Percentiles rank a stretch among this genome's conserved stretches.
These are phyloP conservation scores for Patellifolia procumbens DNA, from an alignment of 179 eudicot species.

Conservation along the genomic window DNA sequence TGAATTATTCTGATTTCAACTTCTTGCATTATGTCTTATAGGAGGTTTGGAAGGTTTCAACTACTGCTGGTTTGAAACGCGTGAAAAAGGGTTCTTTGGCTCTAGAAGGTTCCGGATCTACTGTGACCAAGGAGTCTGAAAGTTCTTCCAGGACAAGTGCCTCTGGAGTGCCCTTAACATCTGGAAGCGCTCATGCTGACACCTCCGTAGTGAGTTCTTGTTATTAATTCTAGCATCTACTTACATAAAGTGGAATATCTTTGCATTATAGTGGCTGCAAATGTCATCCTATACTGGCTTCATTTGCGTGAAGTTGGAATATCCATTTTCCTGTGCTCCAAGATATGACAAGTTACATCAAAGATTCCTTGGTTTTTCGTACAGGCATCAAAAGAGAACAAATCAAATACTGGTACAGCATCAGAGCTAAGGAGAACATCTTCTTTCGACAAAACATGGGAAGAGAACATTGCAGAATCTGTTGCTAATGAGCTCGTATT, in stretches of 20 bases:
- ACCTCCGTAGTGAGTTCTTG: conserved; percentile 62
- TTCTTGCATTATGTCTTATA: conserved; percentile 24
- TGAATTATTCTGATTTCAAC: conserved; percentile 2
- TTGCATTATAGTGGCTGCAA: not conserved
- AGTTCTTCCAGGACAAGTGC: conserved; percentile 63
- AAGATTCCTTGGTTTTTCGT: conserved; percentile 8
- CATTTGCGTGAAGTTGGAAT: not conserved
- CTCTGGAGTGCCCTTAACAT: conserved; percentile 41
- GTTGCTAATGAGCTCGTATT: conserved; percentile 79
- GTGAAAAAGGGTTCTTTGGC: conserved; percentile 66
- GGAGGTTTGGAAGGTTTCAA: conserved; percentile 98
- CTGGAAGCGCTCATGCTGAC: conserved; percentile 56
- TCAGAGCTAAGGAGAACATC: conserved; percentile 91
- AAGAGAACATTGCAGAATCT: conserved; percentile 89
- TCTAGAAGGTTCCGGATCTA: conserved; percentile 61
- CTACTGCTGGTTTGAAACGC: conserved; percentile 87
- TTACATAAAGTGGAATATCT: not conserved
- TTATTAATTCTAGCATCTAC: not conserved
- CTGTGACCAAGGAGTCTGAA: conserved; percentile 58
- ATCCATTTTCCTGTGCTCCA: not conserved
- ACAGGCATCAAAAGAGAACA: conserved; percentile 68
- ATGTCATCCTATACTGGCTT: not conserved
- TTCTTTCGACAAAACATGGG: conserved; percentile 88
- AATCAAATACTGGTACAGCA: conserved; percentile 52
- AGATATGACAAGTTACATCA: not conserved